Evolutionary conservation across 352 stramenopile genomes (phyloP).

Genomic region (Globisporangium orthogonon): DNA sequence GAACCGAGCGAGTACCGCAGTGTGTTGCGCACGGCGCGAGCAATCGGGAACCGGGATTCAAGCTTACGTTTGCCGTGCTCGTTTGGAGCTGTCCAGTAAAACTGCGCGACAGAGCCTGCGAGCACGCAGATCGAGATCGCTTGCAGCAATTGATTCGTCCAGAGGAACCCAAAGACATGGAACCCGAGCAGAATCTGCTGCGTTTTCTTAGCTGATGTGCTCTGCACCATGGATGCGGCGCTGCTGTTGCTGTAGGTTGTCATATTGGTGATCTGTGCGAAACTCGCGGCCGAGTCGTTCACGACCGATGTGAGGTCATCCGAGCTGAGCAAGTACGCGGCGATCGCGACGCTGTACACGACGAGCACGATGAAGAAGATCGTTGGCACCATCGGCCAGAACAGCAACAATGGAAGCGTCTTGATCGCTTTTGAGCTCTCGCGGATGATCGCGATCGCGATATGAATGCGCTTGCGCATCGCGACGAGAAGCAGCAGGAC

Average conservation of each 20-base stretch:
- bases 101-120: constrained; percentile 86
- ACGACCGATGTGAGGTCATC: constrained; percentile 30
- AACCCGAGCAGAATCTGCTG: constrained; percentile 61
- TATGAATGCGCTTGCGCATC: constrained; percentile 61
- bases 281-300: constrained; percentile 15
- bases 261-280: constrained; percentile 21
- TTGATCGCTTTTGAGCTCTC: constrained; percentile 63
- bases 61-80: constrained; percentile 28
- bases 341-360: constrained; percentile 47
- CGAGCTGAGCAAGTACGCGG: constrained; percentile 55
- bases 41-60: constrained; percentile 57
- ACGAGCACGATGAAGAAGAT: constrained; percentile 47
- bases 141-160: constrained; percentile 94
- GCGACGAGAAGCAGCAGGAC: constrained; percentile 56
- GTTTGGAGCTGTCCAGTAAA: constrained; percentile 86
- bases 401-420: constrained; percentile 46
- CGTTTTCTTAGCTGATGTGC: constrained; percentile 28
- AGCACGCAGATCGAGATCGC: constrained; percentile 93
- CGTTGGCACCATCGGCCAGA: constrained; percentile 56
- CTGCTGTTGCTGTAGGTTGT: constrained; percentile 27
- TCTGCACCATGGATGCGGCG: constrained; percentile 2
- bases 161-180: constrained; percentile 95
- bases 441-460: constrained; percentile 64
- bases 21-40: constrained; percentile 44
- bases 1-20: constrained; percentile 92